Percentiles rank a stretch among this genome's conserved stretches.
Conservation (phyloP, 768 basidiomycete species). For the Tricholomella constricta region DNA sequence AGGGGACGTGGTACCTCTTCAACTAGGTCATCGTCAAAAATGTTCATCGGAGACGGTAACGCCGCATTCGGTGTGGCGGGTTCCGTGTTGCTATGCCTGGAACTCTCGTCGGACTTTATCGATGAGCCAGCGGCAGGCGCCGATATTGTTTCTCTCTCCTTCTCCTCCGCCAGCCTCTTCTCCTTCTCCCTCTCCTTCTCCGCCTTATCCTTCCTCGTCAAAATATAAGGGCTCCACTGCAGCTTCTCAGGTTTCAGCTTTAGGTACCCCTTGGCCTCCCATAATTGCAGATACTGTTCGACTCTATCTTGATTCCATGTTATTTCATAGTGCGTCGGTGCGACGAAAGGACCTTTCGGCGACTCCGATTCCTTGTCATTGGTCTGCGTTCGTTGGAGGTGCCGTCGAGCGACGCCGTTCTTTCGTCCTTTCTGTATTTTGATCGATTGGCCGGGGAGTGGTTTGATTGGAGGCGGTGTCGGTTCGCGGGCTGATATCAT, state of each 20-base stretch:
- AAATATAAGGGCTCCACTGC: slow-evolving; percentile 92
- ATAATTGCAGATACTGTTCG: slow-evolving; percentile 60
- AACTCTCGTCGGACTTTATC: slow-evolving; percentile 2
- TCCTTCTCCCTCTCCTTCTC: slow-evolving; percentile 18
- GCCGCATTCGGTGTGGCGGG: slow-evolving; percentile 4
- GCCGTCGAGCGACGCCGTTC: slow-evolving; percentile 64
- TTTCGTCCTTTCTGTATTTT: slow-evolving; percentile 69
- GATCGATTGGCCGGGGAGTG: slow-evolving; percentile 78
- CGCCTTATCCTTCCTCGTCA: slow-evolving; percentile 19
- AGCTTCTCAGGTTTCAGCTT: slow-evolving; percentile 78
- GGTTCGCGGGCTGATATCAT: slow-evolving; percentile 67
- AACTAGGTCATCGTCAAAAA: slow-evolving; percentile 24
- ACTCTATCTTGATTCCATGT: slow-evolving; percentile 72
- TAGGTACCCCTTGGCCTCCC: slow-evolving; percentile 80
- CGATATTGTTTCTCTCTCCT: slow-evolving; percentile 8
- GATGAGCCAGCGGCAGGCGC: background rate
- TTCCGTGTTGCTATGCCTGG: background rate
- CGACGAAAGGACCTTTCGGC: slow-evolving; percentile 55
- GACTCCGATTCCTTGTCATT: slow-evolving; percentile 42
- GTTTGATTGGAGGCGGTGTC: slow-evolving; percentile 55
- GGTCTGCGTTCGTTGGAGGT: slow-evolving; percentile 62
- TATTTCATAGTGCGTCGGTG: slow-evolving; percentile 74
- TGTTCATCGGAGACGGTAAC: slow-evolving; percentile 18
- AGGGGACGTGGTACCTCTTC: slow-evolving; percentile 18
- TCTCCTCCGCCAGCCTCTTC: slow-evolving; percentile 11